phyloP scores from a whole-genome alignment of 1,284 basidiomycete genomes.

The Malassezia pachydermatis region DNA sequence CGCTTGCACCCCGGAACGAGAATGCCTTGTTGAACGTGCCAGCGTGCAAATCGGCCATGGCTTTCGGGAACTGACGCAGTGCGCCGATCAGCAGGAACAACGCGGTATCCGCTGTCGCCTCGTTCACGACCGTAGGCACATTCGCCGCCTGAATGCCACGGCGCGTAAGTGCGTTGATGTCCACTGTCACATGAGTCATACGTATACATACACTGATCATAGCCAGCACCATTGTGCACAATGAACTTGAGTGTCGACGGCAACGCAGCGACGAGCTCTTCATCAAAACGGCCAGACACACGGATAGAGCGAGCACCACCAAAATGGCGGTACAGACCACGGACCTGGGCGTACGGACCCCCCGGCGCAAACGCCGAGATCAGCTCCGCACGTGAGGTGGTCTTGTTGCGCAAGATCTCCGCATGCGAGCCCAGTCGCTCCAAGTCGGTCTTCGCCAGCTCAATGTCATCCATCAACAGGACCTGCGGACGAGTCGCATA shows the following conservation, averaged over 20 bases:
- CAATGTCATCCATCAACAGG: conserved; percentile 36
- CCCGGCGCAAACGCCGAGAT: conserved; percentile 20
- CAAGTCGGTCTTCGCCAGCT: conserved; percentile 26
- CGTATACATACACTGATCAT: conserved; percentile 27
- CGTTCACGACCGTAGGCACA: conserved; percentile 37
- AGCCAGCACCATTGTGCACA: conserved; percentile 41
- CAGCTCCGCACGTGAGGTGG: conserved; percentile 22
- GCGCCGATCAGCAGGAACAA: conserved; percentile 38
- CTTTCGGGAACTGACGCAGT: conserved; percentile 30
- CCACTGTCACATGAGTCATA: conserved; percentile 15
- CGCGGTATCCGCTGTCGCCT: conserved; percentile 37
- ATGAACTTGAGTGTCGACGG: conserved; percentile 28
- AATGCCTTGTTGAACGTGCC: conserved; percentile 32
- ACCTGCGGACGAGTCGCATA: conserved; percentile 21
- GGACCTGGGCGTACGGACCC: conserved; percentile 57
- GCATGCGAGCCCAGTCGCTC: conserved; percentile 21
- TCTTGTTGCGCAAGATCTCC: conserved; percentile 18
- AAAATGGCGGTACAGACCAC: conserved; percentile 72
- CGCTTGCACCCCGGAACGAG: conserved; percentile 24
- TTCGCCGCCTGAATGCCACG: conserved; percentile 33
- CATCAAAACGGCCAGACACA: conserved; percentile 28
- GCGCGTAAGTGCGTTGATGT: conserved; percentile 23
- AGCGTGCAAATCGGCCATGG: conserved; percentile 21
- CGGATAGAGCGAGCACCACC: conserved; percentile 35
- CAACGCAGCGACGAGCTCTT: conserved; percentile 27